A percentile compares a stretch with the other conserved stretches of the same genome.
These are phyloP conservation scores for Clausena lansium DNA, from an alignment of 345 rosid genomes.

Conservation along the genomic window DNA sequence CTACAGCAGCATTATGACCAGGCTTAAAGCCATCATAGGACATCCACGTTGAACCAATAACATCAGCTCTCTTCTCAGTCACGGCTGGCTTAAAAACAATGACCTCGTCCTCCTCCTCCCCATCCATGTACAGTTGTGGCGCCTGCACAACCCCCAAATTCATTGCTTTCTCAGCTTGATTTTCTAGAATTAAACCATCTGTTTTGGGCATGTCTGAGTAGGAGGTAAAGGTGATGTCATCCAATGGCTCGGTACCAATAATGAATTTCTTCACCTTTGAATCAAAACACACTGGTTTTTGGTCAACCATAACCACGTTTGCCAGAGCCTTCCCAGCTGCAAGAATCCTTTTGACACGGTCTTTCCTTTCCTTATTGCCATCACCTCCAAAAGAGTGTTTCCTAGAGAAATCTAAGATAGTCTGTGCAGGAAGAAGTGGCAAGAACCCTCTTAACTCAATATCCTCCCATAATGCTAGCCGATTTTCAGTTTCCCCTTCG, in stretches of 20 bases:
- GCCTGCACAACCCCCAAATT: slow-evolving; percentile 30
- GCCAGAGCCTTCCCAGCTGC: slow-evolving; percentile 84
- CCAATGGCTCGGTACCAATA: slow-evolving; percentile 59
- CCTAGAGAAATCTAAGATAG: slow-evolving; percentile 82
- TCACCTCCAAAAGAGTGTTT: slow-evolving; percentile 60
- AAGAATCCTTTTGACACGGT: slow-evolving; percentile 69
- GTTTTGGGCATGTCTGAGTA: slow-evolving; percentile 28
- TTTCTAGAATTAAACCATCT: slow-evolving; percentile 34
- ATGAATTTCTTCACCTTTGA: slow-evolving; percentile 68
- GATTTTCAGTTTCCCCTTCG: slow-evolving; percentile 86
- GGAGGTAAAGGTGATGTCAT: slow-evolving; percentile 30
- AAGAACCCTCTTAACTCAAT: slow-evolving; percentile 86
- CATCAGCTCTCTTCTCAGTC: slow-evolving; percentile 56
- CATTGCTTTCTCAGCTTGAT: slow-evolving; percentile 28
- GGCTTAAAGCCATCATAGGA: slow-evolving; percentile 47
- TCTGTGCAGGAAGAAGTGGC: slow-evolving; percentile 84
- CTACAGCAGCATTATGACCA: slow-evolving; percentile 33
- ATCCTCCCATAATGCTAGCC: slow-evolving; percentile 93
- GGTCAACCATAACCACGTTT: slow-evolving; percentile 56
- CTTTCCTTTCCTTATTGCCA: slow-evolving; percentile 62
- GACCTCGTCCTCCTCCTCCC: slow-evolving; percentile 89
- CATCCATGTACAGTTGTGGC: slow-evolving; percentile 43
- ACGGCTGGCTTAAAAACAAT: slow-evolving; percentile 87
- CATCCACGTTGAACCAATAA: slow-evolving; percentile 33
- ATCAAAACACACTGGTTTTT: slow-evolving; percentile 61